These are phyloP conservation scores for Oryza longistaminata DNA, from an alignment of 176 grass and related monocot genomes.

Conservation along the genomic window DNA sequence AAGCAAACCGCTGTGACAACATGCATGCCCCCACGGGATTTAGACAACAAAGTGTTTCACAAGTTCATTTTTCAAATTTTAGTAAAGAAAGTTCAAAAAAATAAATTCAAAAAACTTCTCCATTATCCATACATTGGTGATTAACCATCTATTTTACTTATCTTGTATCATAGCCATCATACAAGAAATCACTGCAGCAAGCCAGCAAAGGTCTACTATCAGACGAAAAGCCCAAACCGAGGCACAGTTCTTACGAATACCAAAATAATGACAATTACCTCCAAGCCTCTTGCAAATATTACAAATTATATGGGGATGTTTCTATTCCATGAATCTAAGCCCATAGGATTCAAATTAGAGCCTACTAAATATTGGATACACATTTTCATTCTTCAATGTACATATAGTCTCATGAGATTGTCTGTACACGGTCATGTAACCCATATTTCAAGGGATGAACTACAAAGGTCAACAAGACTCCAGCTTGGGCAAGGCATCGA, in stretches of 20 bases:
- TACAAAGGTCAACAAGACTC: background rate
- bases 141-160: no score
- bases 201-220: no score
- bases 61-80: no score
- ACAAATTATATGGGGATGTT: background rate
- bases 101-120: no score
- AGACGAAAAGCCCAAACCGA: background rate
- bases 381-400: background rate
- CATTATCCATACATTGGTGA: no score
- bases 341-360: background rate
- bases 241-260: background rate
- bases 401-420: slow-evolving; percentile 1
- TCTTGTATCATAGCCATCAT: no score
- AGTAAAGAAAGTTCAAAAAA: no score
- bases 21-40: no score
- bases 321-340: background rate
- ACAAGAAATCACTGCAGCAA: no score
- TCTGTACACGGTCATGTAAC: slow-evolving; percentile 4
- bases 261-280: background rate
- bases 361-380: background rate
- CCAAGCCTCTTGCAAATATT: background rate
- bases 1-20: no score
- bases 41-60: no score
- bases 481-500: background rate
- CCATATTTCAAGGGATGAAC: background rate